Conservation (phyloP, 2,329 filamentous ascomycete genomes). For the Erysiphe pulchra region DNA sequence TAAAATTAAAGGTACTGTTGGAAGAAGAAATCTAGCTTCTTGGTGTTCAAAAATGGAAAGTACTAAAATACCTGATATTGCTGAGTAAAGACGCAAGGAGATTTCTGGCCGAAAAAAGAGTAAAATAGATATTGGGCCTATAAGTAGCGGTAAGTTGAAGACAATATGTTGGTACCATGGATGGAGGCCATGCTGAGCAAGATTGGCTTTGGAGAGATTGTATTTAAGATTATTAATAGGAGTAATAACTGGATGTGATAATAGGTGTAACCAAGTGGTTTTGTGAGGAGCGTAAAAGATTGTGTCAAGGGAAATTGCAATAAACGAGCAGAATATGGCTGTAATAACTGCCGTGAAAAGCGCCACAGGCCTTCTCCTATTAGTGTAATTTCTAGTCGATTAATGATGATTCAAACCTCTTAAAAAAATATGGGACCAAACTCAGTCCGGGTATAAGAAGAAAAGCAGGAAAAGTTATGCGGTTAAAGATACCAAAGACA, state of each 20-base stretch:
- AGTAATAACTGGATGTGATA: slow-evolving; percentile 42
- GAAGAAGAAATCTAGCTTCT: slow-evolving; percentile 54
- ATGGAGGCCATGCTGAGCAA: slow-evolving; percentile 51
- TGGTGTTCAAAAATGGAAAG: slow-evolving; percentile 57
- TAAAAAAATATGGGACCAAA: slow-evolving; percentile 62
- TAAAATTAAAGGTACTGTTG: slow-evolving; percentile 50
- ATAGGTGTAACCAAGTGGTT: slow-evolving; percentile 36
- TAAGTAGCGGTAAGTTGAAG: slow-evolving; percentile 42
- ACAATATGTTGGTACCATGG: slow-evolving; percentile 55
- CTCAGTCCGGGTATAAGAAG: slow-evolving; percentile 60
- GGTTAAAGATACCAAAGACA: slow-evolving; percentile 79
- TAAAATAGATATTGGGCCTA: slow-evolving; percentile 42
- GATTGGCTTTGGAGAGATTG: slow-evolving; percentile 43
- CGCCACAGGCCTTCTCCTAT: slow-evolving; percentile 23
- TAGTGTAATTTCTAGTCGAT: slow-evolving; percentile 1
- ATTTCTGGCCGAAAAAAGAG: slow-evolving; percentile 30
- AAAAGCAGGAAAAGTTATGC: slow-evolving; percentile 92
- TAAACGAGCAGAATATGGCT: slow-evolving; percentile 36
- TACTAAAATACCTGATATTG: slow-evolving; percentile 41
- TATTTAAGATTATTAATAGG: slow-evolving; percentile 57
- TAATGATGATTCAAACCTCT: slow-evolving; percentile 42
- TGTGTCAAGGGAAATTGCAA: slow-evolving; percentile 66
- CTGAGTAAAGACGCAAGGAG: slow-evolving; percentile 42
- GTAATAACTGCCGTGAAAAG: slow-evolving; percentile 38
- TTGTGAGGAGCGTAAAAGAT: slow-evolving; percentile 46